These are phyloP conservation scores for Mitragyna speciosa DNA, from an alignment of 257 asterid species.

Conservation along the genomic window DNA sequence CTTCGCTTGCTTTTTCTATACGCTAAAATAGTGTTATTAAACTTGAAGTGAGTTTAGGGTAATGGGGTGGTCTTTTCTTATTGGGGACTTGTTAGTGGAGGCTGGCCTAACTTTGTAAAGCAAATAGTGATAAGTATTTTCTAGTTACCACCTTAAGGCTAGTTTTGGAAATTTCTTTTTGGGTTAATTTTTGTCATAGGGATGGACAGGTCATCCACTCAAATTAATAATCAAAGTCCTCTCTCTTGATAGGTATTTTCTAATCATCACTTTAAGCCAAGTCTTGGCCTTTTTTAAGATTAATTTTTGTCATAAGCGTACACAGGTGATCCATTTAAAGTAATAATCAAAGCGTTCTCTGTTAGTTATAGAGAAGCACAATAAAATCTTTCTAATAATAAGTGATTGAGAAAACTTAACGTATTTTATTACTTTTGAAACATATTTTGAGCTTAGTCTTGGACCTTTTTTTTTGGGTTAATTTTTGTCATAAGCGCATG, in stretches of 20 bases:
- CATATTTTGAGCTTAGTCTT: too few relatives aligned
- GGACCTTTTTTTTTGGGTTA: too few relatives aligned
- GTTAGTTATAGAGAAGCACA: not conserved
- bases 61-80: not conserved
- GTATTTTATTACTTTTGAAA: too few relatives aligned
- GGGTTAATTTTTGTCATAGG: too few relatives aligned
- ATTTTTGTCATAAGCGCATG: too few relatives aligned
- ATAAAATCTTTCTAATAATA: not conserved
- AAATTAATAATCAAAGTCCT: not conserved
- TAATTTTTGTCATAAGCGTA: too few relatives aligned
- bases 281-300: too few relatives aligned
- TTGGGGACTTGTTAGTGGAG: not conserved
- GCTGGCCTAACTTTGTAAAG: not conserved
- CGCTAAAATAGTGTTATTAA: not conserved
- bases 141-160: not conserved
- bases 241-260: too few relatives aligned
- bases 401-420: not conserved
- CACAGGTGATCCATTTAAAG: too few relatives aligned
- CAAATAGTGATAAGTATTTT: not conserved
- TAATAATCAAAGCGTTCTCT: too few relatives aligned
- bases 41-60: not conserved
- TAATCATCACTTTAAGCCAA: too few relatives aligned
- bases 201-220: too few relatives aligned
- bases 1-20: not conserved
- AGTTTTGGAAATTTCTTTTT: not conserved